Evolutionary conservation across 306 rosid species (phyloP).

Genomic region (Lathyrus aphaca): DNA sequence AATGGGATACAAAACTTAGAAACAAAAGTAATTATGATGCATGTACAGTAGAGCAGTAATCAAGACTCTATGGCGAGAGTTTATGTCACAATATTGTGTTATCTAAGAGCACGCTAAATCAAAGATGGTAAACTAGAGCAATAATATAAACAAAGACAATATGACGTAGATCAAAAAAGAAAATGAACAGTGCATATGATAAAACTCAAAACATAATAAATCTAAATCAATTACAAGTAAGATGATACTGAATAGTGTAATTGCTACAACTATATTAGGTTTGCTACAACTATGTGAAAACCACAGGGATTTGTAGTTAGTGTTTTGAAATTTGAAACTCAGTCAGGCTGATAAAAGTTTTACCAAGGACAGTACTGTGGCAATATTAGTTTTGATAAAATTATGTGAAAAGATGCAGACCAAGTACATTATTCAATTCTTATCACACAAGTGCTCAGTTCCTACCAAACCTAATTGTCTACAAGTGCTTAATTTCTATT

Average conservation of each 20-base stretch:
- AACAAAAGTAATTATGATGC: constrained; percentile 21
- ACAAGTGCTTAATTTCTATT: background rate
- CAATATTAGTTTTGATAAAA: constrained; percentile 6
- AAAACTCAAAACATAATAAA: constrained; percentile 3
- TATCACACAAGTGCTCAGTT: background rate
- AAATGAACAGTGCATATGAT: constrained; percentile 1
- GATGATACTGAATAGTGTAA: background rate
- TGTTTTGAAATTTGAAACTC: constrained; percentile 23
- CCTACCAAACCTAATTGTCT: background rate
- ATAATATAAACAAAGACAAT: too few relatives aligned
- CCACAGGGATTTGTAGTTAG: constrained; percentile 1
- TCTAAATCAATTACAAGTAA: constrained; percentile 1
- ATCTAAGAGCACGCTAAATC: constrained; percentile 36
- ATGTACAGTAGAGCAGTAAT: constrained; percentile 24
- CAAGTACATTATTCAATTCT: constrained; percentile 15
- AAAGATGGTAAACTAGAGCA: too few relatives aligned
- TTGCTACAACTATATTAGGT: background rate
- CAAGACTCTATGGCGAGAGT: constrained; percentile 23
- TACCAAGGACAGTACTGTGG: background rate
- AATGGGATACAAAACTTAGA: constrained; percentile 29
- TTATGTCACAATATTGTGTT: constrained; percentile 11
- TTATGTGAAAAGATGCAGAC: constrained; percentile 21
- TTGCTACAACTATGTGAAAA: background rate
- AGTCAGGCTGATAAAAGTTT: constrained; percentile 2
- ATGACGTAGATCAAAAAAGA: constrained; percentile 11